Conservation (phyloP, 164 flowering plant species). For the Stephania japonica region DNA sequence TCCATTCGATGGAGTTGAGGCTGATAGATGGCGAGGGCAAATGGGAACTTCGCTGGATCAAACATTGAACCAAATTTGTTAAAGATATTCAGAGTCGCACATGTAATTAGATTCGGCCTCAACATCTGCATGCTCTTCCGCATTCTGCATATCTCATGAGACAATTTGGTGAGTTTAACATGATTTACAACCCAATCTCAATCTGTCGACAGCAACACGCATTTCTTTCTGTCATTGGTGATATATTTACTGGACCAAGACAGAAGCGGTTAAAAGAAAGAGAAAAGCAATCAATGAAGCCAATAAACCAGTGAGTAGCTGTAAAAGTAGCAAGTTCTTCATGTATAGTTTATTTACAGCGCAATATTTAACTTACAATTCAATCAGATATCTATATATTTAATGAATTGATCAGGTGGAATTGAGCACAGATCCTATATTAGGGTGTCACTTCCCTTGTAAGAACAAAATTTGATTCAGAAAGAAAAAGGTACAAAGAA, state of each 20-base stretch:
- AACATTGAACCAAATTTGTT: conserved; percentile 15
- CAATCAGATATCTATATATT: background rate
- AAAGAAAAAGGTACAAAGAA: too few relatives aligned
- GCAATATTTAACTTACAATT: background rate
- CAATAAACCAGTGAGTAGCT: background rate
- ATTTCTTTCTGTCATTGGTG: background rate
- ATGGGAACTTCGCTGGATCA: conserved; percentile 82
- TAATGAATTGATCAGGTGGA: background rate
- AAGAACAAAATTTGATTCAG: background rate
- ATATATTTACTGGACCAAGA: background rate
- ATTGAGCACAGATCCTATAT: background rate
- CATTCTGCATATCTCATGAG: background rate
- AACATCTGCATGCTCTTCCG: background rate
- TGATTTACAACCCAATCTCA: background rate
- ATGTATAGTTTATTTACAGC: background rate
- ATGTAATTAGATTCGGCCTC: background rate
- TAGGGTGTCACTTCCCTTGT: background rate
- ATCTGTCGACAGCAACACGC: background rate
- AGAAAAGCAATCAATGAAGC: background rate
- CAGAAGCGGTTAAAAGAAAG: background rate
- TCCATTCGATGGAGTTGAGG: conserved; percentile 75
- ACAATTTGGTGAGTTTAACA: background rate
- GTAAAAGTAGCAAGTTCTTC: background rate
- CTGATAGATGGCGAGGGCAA: conserved; percentile 94
- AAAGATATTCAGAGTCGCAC: background rate